Evolutionary conservation across 2,329 filamentous ascomycete genomes (phyloP), one percentile per base, ranked within the genome.

Genomic region (Colletotrichum phormii): DNA sequence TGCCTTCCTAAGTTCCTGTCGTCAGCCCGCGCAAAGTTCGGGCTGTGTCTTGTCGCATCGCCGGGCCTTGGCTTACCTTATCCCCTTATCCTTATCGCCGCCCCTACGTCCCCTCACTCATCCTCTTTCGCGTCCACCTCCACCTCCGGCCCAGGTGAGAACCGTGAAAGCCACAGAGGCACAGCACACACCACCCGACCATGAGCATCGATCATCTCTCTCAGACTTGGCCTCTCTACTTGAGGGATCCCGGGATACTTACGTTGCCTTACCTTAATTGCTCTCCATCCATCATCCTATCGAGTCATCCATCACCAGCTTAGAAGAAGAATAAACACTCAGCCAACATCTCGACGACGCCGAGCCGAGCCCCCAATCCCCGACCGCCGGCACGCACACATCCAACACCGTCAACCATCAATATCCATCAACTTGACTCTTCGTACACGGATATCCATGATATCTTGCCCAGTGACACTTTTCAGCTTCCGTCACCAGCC

Each of bases 391-490:
- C 31, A 67, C 69, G 22, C 68, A 31, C 31, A 64, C 64, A 4
- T 24, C n/a, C n/a, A 64, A 31, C 12, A 29, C 12, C 49, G n/a
- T 3, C 24, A 61, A 37, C 26, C 33, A 2, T 24, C 12, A 26
- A 26, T 24, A 24, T 11, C 26, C 64, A 63, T 29, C 64, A 58
- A 37, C 18, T 63, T 22, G 35, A 37, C 35, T 24, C 18, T 42
- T 67, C 35, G 26, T 35, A 46, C 70, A 70, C 65, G 70, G 70
- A 69, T 72, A 69, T 42, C 70, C 70, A 55, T 72, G 70, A 24
- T n/a, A 31, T 42, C 24, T 31, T 22, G 13, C 26, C 46, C 15
- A 46, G 60, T 70, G 70, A 70, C 66, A 72, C 35, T 33, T 33
- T 60, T 55, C 62, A 57, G 33, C 65, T 42, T 37, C 66, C 60